Conservation (phyloP, 2,329 filamentous ascomycete species). For the Ophiostoma piceae region DNA sequence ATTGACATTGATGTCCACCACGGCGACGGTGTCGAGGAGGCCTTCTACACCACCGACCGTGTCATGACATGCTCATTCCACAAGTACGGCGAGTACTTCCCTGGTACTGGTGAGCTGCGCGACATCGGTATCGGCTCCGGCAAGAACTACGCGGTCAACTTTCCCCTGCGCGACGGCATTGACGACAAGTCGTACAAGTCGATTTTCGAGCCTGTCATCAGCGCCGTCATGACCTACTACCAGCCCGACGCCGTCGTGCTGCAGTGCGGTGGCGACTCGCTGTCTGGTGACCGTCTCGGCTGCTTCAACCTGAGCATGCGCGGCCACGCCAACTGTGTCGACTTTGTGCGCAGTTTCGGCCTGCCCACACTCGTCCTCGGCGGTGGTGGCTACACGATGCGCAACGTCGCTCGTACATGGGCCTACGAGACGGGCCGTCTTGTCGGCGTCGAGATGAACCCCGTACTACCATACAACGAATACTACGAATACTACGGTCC, state of each 20-base stretch:
- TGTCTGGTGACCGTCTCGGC: slow-evolving; percentile 88
- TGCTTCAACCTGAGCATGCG: slow-evolving; percentile 98
- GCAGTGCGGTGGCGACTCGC: slow-evolving; percentile 90
- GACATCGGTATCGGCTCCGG: slow-evolving; percentile 83
- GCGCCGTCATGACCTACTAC: slow-evolving; percentile 80
- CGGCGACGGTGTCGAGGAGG: slow-evolving; percentile 79
- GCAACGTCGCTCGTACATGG: slow-evolving; percentile 96
- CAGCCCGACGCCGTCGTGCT: slow-evolving; percentile 87
- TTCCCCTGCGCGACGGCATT: slow-evolving; percentile 86
- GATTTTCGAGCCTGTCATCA: slow-evolving; percentile 87
- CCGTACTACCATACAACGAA: slow-evolving; percentile 89
- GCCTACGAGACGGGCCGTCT: slow-evolving; percentile 91
- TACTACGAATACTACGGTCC: slow-evolving; percentile 96
- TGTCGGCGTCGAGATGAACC: slow-evolving; percentile 73
- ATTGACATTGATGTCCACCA: slow-evolving; percentile 89
- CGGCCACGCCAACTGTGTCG: slow-evolving; percentile 90
- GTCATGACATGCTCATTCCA: slow-evolving; percentile 92
- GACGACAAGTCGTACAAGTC: slow-evolving; percentile 83
- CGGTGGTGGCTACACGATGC: slow-evolving; percentile 93
- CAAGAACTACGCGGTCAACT: slow-evolving; percentile 86
- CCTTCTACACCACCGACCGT: slow-evolving; percentile 76
- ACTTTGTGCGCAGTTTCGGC: slow-evolving; percentile 79
- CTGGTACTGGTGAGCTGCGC: slow-evolving; percentile 80
- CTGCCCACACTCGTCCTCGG: slow-evolving; percentile 88
- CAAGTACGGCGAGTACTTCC: slow-evolving; percentile 96